These are phyloP conservation scores for Rhodofomes roseus DNA, from an alignment of 1,284 basidiomycete species.

Conservation along the genomic window DNA sequence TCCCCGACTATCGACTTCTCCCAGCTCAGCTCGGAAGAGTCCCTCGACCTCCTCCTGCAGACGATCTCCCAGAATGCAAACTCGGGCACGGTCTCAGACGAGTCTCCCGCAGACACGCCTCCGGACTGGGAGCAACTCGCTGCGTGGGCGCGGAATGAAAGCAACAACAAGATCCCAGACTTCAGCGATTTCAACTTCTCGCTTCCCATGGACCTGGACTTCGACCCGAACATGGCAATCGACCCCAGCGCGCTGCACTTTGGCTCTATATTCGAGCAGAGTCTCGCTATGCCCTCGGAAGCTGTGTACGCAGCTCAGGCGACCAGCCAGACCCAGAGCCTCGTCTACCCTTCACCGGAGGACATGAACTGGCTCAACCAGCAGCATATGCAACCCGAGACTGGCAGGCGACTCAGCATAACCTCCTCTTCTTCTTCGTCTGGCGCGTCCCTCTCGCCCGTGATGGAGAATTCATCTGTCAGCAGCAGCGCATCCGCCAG, in stretches of 20 bases:
- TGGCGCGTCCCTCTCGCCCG: conserved; percentile 46
- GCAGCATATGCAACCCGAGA: conserved; percentile 15
- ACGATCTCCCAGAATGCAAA: conserved; percentile 20
- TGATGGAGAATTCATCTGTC: conserved; percentile 31
- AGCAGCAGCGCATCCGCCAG: conserved; percentile 6
- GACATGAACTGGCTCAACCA: conserved; percentile 14
- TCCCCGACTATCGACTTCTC: conserved; percentile 20
- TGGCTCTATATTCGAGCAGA: conserved; percentile 31
- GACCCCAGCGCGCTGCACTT: conserved; percentile 63
- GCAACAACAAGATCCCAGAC: conserved; percentile 36
- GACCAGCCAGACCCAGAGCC: conserved; percentile 10
- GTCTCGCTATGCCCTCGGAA: conserved; percentile 10
- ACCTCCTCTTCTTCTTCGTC: conserved; percentile 49
- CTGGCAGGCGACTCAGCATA: conserved; percentile 36
- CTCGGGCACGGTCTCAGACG: conserved; percentile 12
- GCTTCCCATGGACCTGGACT: conserved; percentile 49
- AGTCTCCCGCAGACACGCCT: conserved; percentile 23
- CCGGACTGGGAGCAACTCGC: conserved; percentile 53
- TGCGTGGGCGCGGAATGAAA: conserved; percentile 37
- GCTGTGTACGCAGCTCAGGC: conserved; percentile 14
- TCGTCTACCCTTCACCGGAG: conserved; percentile 18
- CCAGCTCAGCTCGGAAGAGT: conserved; percentile 24
- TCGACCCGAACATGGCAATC: conserved; percentile 45
- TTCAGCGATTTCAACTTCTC: conserved; percentile 44
- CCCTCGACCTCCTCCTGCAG: conserved; percentile 30